A percentile compares a stretch with the other conserved stretches of the same genome.
Evolutionary conservation across 2,329 filamentous ascomycete genomes (phyloP).

Genomic region (Thyridium curvatum): DNA sequence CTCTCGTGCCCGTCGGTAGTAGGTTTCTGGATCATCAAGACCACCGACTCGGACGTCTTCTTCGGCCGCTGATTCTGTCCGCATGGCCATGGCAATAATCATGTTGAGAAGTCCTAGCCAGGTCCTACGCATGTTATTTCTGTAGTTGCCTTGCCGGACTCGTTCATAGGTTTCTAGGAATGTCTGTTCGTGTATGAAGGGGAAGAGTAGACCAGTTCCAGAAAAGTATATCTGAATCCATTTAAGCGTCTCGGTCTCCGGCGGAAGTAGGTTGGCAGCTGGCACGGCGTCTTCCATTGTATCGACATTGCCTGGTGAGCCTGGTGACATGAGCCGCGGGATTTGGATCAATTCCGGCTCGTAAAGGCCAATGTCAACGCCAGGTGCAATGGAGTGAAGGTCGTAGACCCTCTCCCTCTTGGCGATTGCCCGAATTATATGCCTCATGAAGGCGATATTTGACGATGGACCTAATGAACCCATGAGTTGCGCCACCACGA

Average conservation of each 20-base stretch:
- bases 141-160: slow-evolving; percentile 18
- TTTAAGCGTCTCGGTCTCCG: slow-evolving; percentile 7
- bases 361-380: neutral
- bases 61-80: slow-evolving; percentile 17
- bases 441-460: slow-evolving; percentile 16
- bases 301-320: too few relatives aligned
- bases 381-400: neutral
- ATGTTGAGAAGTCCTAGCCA: slow-evolving; percentile 46
- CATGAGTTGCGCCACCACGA: too few relatives aligned
- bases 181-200: slow-evolving; percentile 10
- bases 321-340: too few relatives aligned
- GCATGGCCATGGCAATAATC: slow-evolving; percentile 39
- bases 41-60: slow-evolving; percentile 19
- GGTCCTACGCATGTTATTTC: slow-evolving; percentile 18
- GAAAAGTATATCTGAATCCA: slow-evolving; percentile 11
- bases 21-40: slow-evolving; percentile 31
- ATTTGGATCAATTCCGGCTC: neutral
- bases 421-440: slow-evolving; percentile 8
- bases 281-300: neutral
- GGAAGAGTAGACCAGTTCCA: slow-evolving; percentile 13
- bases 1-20: slow-evolving; percentile 33
- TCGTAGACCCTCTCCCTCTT: slow-evolving; percentile 2
- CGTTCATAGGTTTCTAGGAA: slow-evolving; percentile 15
- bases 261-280: slow-evolving; percentile 3
- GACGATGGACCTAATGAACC: slow-evolving; percentile 11